Evolutionary conservation across 768 basidiomycete species (phyloP), one percentile per base, ranked within the genome.

Genomic region (Lactifluus piperatus): DNA sequence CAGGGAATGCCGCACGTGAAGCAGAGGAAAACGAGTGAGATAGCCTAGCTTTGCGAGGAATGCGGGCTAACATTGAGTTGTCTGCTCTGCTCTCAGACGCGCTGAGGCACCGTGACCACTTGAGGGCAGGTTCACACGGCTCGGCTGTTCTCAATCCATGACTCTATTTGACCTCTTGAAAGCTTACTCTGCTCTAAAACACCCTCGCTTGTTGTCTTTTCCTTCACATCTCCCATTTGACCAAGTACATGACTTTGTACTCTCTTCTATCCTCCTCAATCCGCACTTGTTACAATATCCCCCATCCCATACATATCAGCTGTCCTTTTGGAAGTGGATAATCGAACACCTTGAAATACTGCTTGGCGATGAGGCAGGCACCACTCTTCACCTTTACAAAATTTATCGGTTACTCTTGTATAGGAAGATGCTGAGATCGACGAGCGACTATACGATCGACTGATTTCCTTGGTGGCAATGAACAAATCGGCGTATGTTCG

Each of bases 241-340:
- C 20, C 60, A 66, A n/a, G 68, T 81, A 30, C 85, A 89, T 62
- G 64, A 73, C 4, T 84, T 84, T 65, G 67, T 90, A 22, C 67
- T 89, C 55, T 66, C 75, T 27, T 65, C 68, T 22, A 69, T 91
- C 50, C 71, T 89, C 18, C 65, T 77, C 8, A 76, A 78, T 64
- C 60, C 70, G 7, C 85, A 86, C 65, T 78, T 87, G 41, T 64
- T 70, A 51, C 64, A 66, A 27, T 88, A 84, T 65, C 79, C 87
- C 4, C 86, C 88, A 0, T 84, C 88, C 0, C 60, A 64, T 18
- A 75, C 80, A 62, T 88, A 85, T 62, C 86, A 86, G 61, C 72
- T 72, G 49, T 60, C 68, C 2, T 91, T 89, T 67, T 91, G 87
- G 87, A 91, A 90, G 71, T 85, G 84, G 80, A 75, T 74, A 0